Evolutionary conservation across 306 rosid species (phyloP), one percentile per base, ranked within the genome.

Genomic region (Sicyos baderoa): DNA sequence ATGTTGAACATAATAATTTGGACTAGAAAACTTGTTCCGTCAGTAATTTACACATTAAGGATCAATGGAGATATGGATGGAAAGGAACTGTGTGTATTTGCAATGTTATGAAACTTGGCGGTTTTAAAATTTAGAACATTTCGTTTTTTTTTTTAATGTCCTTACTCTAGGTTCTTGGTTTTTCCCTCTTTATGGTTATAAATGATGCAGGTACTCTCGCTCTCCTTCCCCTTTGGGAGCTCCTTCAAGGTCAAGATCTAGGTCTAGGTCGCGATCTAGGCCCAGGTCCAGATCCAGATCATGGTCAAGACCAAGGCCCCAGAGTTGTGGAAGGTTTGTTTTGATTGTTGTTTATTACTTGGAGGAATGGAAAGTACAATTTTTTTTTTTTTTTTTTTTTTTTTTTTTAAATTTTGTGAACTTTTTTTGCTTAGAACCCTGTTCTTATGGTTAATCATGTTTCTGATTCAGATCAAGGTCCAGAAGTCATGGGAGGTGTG

Each of bases 311-410:
- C 91, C 84, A 42, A 87, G 95, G 83, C 86, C 96, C 0, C 84
- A 88, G 79, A 85, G 96, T 63, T 96, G 90, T 65, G 99, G 96
- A 81, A 93, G 99, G 99, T 94, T 76, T 71, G 85, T 82, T 50
- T 71, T 77, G 48, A 50, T 50, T 21, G 23, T 71, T 61, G 19
- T 59, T 63, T 76, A 52, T 79, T 14, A 15, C 22, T 11, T 37
- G 74, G 48, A 70, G 78, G 66, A 44, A 72, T 56, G 44, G 60
- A 21, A 68, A 79, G 56, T n/a, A n/a, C n/a, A n/a, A n/a, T n/a
- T n/a, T n/a, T n/a, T n/a, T n/a, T n/a, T n/a, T n/a, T n/a, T n/a
- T n/a, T n/a, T n/a, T n/a, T n/a, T n/a, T n/a, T n/a, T n/a, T n/a
- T n/a, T n/a, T n/a, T n/a, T n/a, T n/a, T n/a, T n/a, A n/a, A n/a